Conservation (phyloP, 768 basidiomycete species). For the Fomitopsis pulvina region DNA sequence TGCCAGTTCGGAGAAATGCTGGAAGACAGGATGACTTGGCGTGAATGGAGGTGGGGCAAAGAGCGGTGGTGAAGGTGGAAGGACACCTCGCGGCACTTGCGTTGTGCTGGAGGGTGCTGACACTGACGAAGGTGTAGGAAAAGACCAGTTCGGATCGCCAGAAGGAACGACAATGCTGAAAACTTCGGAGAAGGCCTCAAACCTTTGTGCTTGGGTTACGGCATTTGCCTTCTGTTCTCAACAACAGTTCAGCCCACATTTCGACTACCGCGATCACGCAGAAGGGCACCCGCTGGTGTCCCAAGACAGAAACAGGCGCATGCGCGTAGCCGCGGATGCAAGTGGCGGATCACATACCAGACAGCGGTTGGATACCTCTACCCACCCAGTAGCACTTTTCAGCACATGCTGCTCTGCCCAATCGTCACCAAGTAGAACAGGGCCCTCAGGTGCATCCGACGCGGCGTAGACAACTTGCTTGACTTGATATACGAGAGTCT, state of each 20-base stretch:
- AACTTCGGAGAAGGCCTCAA: constrained; percentile 29
- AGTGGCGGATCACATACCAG: constrained; percentile 44
- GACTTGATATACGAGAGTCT: constrained; percentile 61
- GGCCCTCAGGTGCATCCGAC: constrained; percentile 54
- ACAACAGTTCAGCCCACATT: neutral
- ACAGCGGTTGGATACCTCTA: constrained; percentile 60
- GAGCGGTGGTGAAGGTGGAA: constrained; percentile 51
- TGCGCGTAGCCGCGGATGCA: neutral
- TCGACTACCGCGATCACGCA: neutral
- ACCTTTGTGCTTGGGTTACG: constrained; percentile 18
- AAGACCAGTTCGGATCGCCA: neutral
- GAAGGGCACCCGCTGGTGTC: neutral
- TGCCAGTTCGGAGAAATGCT: constrained; percentile 56
- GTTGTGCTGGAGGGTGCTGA: constrained; percentile 5
- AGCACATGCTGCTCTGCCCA: constrained; percentile 73
- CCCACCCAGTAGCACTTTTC: constrained; percentile 64
- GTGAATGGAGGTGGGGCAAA: constrained; percentile 75
- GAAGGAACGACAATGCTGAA: constrained; percentile 19
- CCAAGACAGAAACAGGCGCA: neutral
- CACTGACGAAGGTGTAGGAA: neutral
- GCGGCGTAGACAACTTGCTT: constrained; percentile 51
- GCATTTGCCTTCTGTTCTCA: constrained; percentile 19
- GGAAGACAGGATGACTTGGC: constrained; percentile 66
- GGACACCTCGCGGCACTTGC: constrained; percentile 19
- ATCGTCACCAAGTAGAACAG: constrained; percentile 63